Conservation (phyloP, 768 basidiomycete species). For the Obba rivulosa region DNA sequence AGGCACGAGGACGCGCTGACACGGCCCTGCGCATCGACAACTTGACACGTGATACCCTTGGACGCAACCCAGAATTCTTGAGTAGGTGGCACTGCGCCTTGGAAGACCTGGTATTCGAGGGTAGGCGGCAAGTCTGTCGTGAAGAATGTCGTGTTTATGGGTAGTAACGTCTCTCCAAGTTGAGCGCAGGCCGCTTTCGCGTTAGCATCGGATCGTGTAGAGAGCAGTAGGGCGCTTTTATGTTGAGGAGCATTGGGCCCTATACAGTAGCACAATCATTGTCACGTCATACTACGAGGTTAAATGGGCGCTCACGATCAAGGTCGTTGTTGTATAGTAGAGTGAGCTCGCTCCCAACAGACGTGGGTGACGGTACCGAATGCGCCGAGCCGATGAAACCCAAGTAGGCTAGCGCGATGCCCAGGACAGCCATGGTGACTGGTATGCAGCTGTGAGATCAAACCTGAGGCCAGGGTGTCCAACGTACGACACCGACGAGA, state of each 20-base stretch:
- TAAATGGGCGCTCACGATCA: slow-evolving; percentile 9
- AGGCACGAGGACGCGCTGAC: slow-evolving; percentile 15
- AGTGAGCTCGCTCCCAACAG: slow-evolving; percentile 14
- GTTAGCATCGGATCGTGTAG: slow-evolving; percentile 4
- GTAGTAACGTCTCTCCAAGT: slow-evolving; percentile 20
- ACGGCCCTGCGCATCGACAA: slow-evolving; percentile 16
- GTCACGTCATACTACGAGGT: not conserved
- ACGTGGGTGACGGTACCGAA: slow-evolving; percentile 7
- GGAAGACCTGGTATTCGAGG: slow-evolving; percentile 20
- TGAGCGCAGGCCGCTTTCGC: slow-evolving; percentile 13
- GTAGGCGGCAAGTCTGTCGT: slow-evolving; percentile 13
- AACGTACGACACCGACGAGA: no score
- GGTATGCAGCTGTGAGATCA: no score
- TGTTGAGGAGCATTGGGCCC: slow-evolving; percentile 9
- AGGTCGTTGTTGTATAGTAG: slow-evolving; percentile 22
- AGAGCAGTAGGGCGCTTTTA: slow-evolving; percentile 16
- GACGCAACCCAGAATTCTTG: slow-evolving; percentile 20
- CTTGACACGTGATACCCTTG: slow-evolving; percentile 11
- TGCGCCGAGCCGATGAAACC: not conserved
- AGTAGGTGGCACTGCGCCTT: slow-evolving; percentile 6
- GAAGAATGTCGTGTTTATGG: slow-evolving; percentile 15
- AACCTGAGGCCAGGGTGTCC: no score
- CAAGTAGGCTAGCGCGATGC: no score
- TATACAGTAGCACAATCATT: slow-evolving; percentile 9
- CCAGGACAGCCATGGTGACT: no score